Conservation (phyloP, 176 grass and related monocot species). For the Triticum timopheevii region DNA sequence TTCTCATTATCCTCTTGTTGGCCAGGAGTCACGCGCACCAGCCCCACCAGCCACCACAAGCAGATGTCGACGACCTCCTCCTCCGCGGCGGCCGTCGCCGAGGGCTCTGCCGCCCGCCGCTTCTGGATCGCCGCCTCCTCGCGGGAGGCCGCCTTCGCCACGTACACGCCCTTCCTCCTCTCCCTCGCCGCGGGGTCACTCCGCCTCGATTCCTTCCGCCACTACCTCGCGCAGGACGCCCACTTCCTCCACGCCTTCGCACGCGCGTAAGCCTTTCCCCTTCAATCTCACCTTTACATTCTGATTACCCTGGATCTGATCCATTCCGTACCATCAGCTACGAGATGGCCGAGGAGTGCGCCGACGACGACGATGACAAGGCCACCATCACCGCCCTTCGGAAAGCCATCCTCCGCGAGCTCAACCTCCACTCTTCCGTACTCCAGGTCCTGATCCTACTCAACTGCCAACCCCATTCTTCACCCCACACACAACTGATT, state of each 20-base stretch:
- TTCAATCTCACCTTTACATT: neutral
- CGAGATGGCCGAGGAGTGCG: constrained; percentile 87
- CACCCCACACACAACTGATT: neutral
- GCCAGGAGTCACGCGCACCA: neutral
- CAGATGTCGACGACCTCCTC: constrained; percentile 37
- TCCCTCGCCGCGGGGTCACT: constrained; percentile 71
- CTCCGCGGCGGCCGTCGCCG: constrained; percentile 46
- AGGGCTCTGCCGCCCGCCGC: constrained; percentile 69
- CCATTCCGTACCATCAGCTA: constrained; percentile 49
- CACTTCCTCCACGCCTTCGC: constrained; percentile 86
- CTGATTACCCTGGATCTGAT: constrained; percentile 24
- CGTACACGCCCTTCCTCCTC: constrained; percentile 78
- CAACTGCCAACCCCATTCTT: constrained; percentile 22
- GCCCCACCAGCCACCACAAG: neutral
- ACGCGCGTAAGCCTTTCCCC: constrained; percentile 56
- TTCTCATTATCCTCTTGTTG: neutral
- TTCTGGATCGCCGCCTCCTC: constrained; percentile 74
- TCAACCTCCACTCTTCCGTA: constrained; percentile 69
- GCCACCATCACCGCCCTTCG: constrained; percentile 59
- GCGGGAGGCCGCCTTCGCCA: constrained; percentile 74
- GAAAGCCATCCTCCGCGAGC: constrained; percentile 55
- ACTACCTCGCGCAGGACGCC: constrained; percentile 76
- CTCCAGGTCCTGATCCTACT: constrained; percentile 36
- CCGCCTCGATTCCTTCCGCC: constrained; percentile 63
- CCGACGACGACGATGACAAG: constrained; percentile 91